Percentiles rank a stretch among this genome's conserved stretches.
These are phyloP conservation scores for Aspergillus pseudoterreus DNA, from an alignment of 2,329 filamentous ascomycete species.

Conservation along the genomic window DNA sequence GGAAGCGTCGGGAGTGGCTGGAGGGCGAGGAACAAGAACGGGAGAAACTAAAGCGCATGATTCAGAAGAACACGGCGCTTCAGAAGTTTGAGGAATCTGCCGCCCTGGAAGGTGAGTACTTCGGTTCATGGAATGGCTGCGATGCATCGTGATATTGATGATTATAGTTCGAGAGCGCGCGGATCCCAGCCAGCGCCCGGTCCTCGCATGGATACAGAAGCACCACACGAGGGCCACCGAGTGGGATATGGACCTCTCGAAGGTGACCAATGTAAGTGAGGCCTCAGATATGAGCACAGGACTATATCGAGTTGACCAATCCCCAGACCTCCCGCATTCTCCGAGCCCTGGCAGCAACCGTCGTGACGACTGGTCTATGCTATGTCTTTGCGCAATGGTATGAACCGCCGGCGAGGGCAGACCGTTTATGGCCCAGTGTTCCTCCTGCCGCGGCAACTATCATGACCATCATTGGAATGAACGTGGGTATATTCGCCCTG, in stretches of 20 bases:
- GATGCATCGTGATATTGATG: conserved; percentile 6
- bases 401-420: conserved; percentile 43
- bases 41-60: conserved; percentile 28
- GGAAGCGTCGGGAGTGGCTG: conserved; percentile 51
- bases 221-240: conserved; percentile 38
- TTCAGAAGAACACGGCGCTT: conserved; percentile 33
- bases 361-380: conserved; percentile 39
- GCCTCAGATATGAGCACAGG: no score
- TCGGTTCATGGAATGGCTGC: background rate
- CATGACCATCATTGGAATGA: conserved; percentile 47
- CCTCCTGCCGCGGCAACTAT: conserved; percentile 53
- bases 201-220: conserved; percentile 42
- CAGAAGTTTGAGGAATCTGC: conserved; percentile 33
- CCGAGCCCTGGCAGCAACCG: conserved; percentile 39
- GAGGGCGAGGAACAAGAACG: conserved; percentile 45
- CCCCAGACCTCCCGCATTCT: conserved; percentile 43
- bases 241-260: conserved; percentile 28
- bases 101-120: conserved; percentile 31
- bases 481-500: conserved; percentile 48
- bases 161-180: conserved; percentile 34
- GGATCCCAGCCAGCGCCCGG: conserved; percentile 36
- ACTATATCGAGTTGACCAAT: background rate
- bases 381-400: conserved; percentile 48
- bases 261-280: conserved; percentile 32
- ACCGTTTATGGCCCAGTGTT: conserved; percentile 48